Evolutionary conservation across 768 basidiomycete genomes (phyloP), one percentile per base, ranked within the genome.

Genomic region (Leucosporidium scottii): DNA sequence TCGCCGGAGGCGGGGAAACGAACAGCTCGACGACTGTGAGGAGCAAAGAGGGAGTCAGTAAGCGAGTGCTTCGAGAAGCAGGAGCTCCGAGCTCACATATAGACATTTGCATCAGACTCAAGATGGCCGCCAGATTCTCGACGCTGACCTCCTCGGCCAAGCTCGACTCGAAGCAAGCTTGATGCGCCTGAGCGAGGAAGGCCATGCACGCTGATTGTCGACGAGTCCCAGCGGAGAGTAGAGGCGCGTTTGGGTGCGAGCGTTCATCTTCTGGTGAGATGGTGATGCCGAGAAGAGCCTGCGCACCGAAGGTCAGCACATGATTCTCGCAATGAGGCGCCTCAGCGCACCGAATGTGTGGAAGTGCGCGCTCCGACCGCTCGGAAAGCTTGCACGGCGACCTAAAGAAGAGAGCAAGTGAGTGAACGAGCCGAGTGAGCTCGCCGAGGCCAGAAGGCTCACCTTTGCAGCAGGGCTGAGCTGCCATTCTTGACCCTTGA

Each of bases 251-350:
- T 10, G 64, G 64, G 15, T 65, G 64, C 18, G 36, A 56, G 57
- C 44, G 13, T 13, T 39, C 15, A 53, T 65, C 64, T n/a, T 44
- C 36, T 13, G 64, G 64, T 3, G 18, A 28, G 53, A 60, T 34
- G 7, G 58, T 39, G 59, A 65, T 55, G 28, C 59, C 64, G 59
- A 60, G 58, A 3, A 60, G 27, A 6, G 64, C 64, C 60, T 61
- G 34, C 34, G 34, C 4, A 10, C 5, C 34, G 5, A 34, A 4
- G 4, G 34, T 34, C 34, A 34, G 34, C 5, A 10, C 34, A n/a
- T n/a, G n/a, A n/a, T n/a, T n/a, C n/a, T n/a, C n/a, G n/a, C n/a
- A n/a, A n/a, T n/a, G n/a, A 34, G 34, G 10, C 34, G 10, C 34
- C 10, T 4, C 34, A 30, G 23, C 60, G 6, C 31, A 61, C 60